Percentiles rank a stretch among this genome's conserved stretches.
Conservation (phyloP, 495 filamentous ascomycete species). For the Aspergillus sparsus region DNA sequence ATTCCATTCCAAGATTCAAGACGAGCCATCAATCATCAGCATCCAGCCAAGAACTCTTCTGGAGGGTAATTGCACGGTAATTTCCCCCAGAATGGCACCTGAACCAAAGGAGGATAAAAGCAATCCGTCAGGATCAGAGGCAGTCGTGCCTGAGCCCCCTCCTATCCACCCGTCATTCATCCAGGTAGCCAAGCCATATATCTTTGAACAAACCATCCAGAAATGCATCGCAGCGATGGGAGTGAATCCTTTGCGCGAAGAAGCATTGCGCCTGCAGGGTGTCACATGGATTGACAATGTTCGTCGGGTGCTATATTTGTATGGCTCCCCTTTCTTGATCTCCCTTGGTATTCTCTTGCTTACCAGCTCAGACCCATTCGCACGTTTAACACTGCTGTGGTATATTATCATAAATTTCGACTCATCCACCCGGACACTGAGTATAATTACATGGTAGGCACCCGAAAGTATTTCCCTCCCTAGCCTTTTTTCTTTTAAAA, state of each 20-base stretch:
- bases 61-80: neutral
- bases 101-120: slow-evolving; percentile 26
- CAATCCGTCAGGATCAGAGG: slow-evolving; percentile 18
- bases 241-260: slow-evolving; percentile 63
- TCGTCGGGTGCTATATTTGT: slow-evolving; percentile 70
- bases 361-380: slow-evolving; percentile 66
- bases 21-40: neutral
- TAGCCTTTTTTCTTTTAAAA: neutral
- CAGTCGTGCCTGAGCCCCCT: slow-evolving; percentile 30
- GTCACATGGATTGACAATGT: slow-evolving; percentile 81
- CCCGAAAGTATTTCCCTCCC: neutral
- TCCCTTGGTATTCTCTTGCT: neutral
- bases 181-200: slow-evolving; percentile 66
- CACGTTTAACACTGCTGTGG: slow-evolving; percentile 80
- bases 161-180: slow-evolving; percentile 72
- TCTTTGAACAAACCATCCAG: slow-evolving; percentile 64
- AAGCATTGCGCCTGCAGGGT: slow-evolving; percentile 69
- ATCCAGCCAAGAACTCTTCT: slow-evolving; percentile 3
- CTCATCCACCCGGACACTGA: slow-evolving; percentile 73
- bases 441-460: slow-evolving; percentile 57
- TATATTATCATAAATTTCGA: slow-evolving; percentile 88
- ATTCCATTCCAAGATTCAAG: slow-evolving; percentile 7
- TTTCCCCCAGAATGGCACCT: slow-evolving; percentile 26
- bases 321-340: slow-evolving; percentile 25
- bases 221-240: slow-evolving; percentile 56